These are phyloP conservation scores for Sarocladium brachiariae DNA, from an alignment of 2,329 filamentous ascomycete genomes.

Conservation along the genomic window DNA sequence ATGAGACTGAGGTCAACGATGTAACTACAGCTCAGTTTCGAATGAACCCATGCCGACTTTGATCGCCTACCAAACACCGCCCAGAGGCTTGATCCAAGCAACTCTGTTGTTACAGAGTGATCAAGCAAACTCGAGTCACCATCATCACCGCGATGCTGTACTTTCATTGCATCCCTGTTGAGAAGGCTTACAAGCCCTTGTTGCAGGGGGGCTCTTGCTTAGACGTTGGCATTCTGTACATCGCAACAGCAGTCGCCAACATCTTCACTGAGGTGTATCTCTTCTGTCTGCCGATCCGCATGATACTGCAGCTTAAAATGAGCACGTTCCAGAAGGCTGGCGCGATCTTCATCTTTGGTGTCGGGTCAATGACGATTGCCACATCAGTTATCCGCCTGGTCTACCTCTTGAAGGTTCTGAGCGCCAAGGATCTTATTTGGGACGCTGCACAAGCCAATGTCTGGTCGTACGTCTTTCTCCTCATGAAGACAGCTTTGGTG, in stretches of 20 bases:
- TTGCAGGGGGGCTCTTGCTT: conserved; percentile 29
- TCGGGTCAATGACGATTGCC: conserved; percentile 29
- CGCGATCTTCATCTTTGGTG: conserved; percentile 34
- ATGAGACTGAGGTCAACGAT: too few relatives aligned
- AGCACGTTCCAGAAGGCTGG: conserved; percentile 37
- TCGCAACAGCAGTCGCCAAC: conserved; percentile 39
- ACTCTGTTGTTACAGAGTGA: conserved; percentile 22
- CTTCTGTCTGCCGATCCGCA: conserved; percentile 38
- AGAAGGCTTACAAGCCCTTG: conserved; percentile 17
- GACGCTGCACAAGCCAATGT: conserved; percentile 21
- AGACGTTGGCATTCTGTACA: conserved; percentile 37
- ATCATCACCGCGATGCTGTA: conserved; percentile 19
- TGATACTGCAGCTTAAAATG: conserved; percentile 36
- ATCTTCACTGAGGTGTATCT: conserved; percentile 40
- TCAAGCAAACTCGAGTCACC: conserved; percentile 24
- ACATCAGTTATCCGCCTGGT: conserved; percentile 22
- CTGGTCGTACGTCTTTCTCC: conserved; percentile 19
- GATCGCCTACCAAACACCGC: too few relatives aligned
- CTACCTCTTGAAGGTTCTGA: conserved; percentile 19
- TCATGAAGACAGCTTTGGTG: background rate
- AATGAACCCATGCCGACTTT: too few relatives aligned
- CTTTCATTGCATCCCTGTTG: conserved; percentile 18
- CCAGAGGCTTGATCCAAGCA: too few relatives aligned
- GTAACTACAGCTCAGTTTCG: too few relatives aligned
- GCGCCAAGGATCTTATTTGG: conserved; percentile 22